A percentile compares a stretch with the other conserved stretches of the same genome.
Evolutionary conservation across 345 rosid species (phyloP).

Genomic region (Bruguiera sexangula): DNA sequence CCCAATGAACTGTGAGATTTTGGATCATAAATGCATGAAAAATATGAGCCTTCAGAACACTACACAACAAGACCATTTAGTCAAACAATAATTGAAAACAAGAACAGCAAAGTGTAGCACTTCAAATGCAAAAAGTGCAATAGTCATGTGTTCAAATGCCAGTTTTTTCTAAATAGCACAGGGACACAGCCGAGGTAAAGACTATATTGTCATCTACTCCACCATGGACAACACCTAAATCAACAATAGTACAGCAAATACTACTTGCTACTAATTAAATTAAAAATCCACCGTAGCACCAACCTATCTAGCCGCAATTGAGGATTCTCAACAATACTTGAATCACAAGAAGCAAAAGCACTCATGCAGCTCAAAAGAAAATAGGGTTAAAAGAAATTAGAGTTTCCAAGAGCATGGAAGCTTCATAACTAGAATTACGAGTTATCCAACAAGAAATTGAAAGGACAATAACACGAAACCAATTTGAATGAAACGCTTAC

Average conservation of each 20-base stretch:
- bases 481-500: conserved; percentile 43
- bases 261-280: no score
- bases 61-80: neutral
- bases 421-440: conserved; percentile 1
- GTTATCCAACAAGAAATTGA: neutral
- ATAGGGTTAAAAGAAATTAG: neutral
- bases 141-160: neutral
- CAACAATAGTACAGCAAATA: no score
- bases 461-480: neutral
- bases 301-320: neutral
- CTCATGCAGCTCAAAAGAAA: neutral
- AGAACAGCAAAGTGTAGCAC: neutral
- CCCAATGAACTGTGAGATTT: neutral
- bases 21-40: neutral
- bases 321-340: no score
- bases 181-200: no score
- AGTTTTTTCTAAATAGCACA: neutral
- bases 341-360: no score
- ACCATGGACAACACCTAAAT: no score
- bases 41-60: neutral
- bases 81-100: neutral
- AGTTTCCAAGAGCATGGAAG: conserved; percentile 1
- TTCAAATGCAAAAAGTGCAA: neutral
- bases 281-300: no score
- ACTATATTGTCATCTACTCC: no score